A percentile compares a stretch with the other conserved stretches of the same genome.
Evolutionary conservation across 345 rosid species (phyloP).

Genomic region (Euclidium syriacum): DNA sequence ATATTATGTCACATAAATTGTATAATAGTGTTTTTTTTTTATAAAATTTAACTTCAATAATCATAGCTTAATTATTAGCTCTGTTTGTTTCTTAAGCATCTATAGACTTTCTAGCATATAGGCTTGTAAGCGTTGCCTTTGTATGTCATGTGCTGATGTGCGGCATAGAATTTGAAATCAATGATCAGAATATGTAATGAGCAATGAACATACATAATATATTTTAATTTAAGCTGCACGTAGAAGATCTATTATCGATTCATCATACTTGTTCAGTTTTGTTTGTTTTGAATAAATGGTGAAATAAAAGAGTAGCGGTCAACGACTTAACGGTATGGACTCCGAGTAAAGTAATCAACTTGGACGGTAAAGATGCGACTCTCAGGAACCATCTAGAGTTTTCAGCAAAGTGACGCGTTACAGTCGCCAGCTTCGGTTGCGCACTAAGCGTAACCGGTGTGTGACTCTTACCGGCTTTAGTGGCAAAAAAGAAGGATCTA

Average conservation of each 20-base stretch:
- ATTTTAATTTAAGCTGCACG: too few relatives aligned
- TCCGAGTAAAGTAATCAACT: slow-evolving; percentile 1
- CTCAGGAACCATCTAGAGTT: neutral
- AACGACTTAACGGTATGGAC: slow-evolving; percentile 7
- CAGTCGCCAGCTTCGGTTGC: slow-evolving; percentile 16
- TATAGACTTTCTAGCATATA: neutral
- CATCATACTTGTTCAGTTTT: neutral
- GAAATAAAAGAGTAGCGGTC: neutral
- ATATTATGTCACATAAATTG: too few relatives aligned
- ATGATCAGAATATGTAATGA: neutral
- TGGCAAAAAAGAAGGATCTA: slow-evolving; percentile 27
- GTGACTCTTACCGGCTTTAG: slow-evolving; percentile 20
- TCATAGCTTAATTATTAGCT: too few relatives aligned
- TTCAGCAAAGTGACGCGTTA: neutral
- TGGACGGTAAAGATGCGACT: neutral
- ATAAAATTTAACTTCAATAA: too few relatives aligned
- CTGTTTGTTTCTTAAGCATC: too few relatives aligned
- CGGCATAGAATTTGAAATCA: slow-evolving; percentile 1
- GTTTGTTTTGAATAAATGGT: too few relatives aligned
- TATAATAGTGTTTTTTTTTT: too few relatives aligned
- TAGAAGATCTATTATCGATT: too few relatives aligned
- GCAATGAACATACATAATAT: neutral
- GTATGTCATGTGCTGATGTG: slow-evolving; percentile 20
- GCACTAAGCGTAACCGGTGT: slow-evolving; percentile 22
- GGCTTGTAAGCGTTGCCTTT: neutral